Evolutionary conservation across 2,329 filamentous ascomycete species (phyloP), one percentile per base, ranked within the genome.

Genomic region (Arthroderma sp.): DNA sequence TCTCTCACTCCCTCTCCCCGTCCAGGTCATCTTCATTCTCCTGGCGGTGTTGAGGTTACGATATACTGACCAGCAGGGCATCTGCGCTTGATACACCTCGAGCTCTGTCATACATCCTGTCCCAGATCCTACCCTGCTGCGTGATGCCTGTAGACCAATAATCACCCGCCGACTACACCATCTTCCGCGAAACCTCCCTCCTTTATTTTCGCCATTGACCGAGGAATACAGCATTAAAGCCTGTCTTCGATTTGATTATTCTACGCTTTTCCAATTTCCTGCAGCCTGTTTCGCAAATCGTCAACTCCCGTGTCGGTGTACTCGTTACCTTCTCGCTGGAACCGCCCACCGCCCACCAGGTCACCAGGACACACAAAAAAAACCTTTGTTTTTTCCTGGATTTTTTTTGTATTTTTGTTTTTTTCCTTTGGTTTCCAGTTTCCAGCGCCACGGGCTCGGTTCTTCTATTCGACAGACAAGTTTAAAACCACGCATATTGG

Each of bases 401-500:
- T 36, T 27, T 38, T 28, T 40, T 28, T 27, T 7, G 29, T 29
- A 22, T 32, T 40, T 29, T 47, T 31, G 36, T 29, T 39, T 33
- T 39, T 40, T 33, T 40, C 31, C 36, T 34, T 30, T 42, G n/a
- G 27, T 11, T 15, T 7, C 40, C 44, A 32, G 31, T 46, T 40
- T 41, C 47, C 47, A 49, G 39, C 47, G 33, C 47, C 47, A 49
- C 47, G 47, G 47, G 42, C 40, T 49, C 47, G 47, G 47, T n/a
- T 43, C 44, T 42, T 49, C 44, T 44, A 40, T 40, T 44, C 15
- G 39, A 38, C 36, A 36, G 38, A 36, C 15, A 34, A 29, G 28
- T 38, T 38, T 40, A 27, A 27, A 7, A 49, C 40, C 47, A 49
- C 47, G 47, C 47, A 43, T n/a, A 44, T 7, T 38, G 32, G 36